Conservation (phyloP, 2,329 filamentous ascomycete genomes). For the Fusarium mexicanum region DNA sequence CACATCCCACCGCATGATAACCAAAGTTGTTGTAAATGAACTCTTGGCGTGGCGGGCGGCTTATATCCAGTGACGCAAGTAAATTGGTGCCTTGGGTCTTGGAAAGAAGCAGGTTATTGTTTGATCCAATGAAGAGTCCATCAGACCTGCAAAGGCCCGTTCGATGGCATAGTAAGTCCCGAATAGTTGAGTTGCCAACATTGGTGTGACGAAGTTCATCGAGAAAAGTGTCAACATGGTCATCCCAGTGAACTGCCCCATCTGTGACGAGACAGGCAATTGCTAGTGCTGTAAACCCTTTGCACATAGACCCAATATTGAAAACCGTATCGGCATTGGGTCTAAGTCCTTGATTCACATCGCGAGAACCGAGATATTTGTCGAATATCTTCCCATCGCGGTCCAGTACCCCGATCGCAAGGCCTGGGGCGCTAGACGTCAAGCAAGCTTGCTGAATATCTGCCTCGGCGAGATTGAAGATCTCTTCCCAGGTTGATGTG, state of each 20-base stretch:
- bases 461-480: background rate
- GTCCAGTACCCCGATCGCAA: rapidly evolving
- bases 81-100: background rate
- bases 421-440: background rate
- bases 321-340: background rate
- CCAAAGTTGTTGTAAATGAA: background rate
- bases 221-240: background rate
- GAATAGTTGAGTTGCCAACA: background rate
- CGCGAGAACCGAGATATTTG: background rate
- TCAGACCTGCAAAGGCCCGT: background rate
- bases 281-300: background rate
- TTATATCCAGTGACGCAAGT: background rate
- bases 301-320: background rate
- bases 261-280: background rate
- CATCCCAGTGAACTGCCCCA: background rate
- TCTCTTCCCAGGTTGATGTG: background rate
- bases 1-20: background rate
- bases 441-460: background rate
- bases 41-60: background rate
- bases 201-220: background rate
- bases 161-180: background rate
- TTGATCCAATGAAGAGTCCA: background rate
- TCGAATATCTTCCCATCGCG: too few species aligned
- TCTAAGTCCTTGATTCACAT: rapidly evolving
- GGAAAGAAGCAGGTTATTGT: rapidly evolving